Evolutionary conservation across 2,329 filamentous ascomycete genomes (phyloP), one percentile per base, ranked within the genome.

Genomic region (Colletotrichum musae): DNA sequence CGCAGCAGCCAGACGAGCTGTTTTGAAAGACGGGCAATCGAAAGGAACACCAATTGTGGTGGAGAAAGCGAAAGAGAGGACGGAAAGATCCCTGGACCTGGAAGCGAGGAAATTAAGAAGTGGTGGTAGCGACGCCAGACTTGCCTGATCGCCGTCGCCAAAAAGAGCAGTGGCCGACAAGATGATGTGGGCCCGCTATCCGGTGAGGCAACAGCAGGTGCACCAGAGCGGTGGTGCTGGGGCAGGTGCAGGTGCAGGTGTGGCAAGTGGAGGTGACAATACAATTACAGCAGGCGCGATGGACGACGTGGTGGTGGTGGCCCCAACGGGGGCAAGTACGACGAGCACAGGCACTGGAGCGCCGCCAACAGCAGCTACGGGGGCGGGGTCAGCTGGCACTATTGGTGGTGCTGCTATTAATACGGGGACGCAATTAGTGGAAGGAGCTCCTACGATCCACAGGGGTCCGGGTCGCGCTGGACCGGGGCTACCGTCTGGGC

Each of bases 361-460:
- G 16, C 48, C 41, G 9, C n/a, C 21, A 58, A 15, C 50, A 32
- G 41, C n/a, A 18, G n/a, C 26, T 48, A 47, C 64, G 48, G 60
- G 47, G 61, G 53, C 28, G 53, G 66, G 62, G 61, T 50, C 24
- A 43, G 18, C 54, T 43, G 43, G 47, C 54, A 54, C 10, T 36
- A 36, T 36, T 36, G 32, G 32, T 36, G 28, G 28, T 32, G 32
- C 6, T 36, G 32, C 32, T 36, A 12, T 41, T 60, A 60, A 50
- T 48, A 60, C 43, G 50, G 66, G 50, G 48, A 48, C 59, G 66
- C 66, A 69, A 69, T 69, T 69, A 66, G 56, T 36, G 45, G 50
- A 43, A 63, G 58, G 64, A 45, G 56, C 54, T 36, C 2, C 32
- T 45, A 15, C n/a, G 41, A 50, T 54, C 32, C 32, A 36, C 32